Conservation (phyloP, 306 rosid genomes). For the Dalbergia cultrata region DNA sequence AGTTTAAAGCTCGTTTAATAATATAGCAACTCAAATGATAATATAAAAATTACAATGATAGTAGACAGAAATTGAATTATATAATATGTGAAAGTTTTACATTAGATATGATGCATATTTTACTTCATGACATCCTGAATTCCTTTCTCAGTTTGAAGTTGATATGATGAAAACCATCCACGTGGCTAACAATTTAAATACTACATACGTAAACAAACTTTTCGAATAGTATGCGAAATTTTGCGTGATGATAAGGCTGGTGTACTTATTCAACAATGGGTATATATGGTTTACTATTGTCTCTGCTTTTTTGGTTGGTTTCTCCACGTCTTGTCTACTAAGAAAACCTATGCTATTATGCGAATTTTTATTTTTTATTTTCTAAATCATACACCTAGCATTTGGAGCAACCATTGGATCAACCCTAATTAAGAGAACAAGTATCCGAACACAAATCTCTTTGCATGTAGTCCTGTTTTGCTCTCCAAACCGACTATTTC, state of each 20-base stretch:
- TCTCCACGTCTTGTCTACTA: neutral
- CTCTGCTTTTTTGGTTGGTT: neutral
- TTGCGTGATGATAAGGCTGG: too few species aligned
- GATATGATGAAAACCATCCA: too few species aligned
- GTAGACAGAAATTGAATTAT: neutral
- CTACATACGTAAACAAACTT: neutral
- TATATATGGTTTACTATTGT: too few species aligned
- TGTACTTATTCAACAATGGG: too few species aligned
- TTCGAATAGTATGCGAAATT: too few species aligned
- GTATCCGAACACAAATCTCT: constrained; percentile 30
- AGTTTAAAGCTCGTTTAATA: neutral
- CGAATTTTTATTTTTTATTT: neutral
- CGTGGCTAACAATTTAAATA: too few species aligned
- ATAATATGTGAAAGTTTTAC: too few species aligned
- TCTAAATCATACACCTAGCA: neutral
- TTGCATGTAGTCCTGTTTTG: neutral
- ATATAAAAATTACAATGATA: neutral
- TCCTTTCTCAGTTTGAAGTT: too few species aligned
- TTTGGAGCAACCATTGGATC: neutral
- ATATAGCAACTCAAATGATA: neutral
- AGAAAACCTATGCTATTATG: neutral
- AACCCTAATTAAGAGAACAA: constrained; percentile 28
- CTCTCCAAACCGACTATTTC: constrained; percentile 28
- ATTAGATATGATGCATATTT: neutral
- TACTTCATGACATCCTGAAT: too few species aligned